Conservation (phyloP, 225 moss, liverwort and hornwort species). For the Physcomitrellopsis africana region DNA sequence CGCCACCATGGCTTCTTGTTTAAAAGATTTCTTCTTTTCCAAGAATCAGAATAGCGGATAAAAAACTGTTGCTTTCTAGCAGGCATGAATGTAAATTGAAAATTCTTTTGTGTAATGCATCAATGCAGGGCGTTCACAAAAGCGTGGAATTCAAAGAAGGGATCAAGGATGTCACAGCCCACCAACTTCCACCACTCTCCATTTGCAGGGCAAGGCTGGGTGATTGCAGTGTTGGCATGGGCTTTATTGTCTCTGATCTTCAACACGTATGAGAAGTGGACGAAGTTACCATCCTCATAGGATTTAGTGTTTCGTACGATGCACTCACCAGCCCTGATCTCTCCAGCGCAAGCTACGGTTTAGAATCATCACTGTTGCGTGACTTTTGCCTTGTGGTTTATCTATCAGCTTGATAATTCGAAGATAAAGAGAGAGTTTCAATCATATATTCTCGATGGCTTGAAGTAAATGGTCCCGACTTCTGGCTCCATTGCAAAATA, state of each 20-base stretch:
- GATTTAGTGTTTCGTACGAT: neutral
- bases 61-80: neutral
- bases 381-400: neutral
- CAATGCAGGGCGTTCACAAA: slow-evolving; percentile 49
- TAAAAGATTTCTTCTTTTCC: neutral
- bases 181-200: slow-evolving; percentile 54
- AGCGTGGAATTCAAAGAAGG: slow-evolving; percentile 40
- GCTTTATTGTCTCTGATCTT: slow-evolving; percentile 51
- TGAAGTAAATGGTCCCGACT: too few relatives aligned
- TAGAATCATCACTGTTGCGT: neutral
- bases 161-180: slow-evolving; percentile 27
- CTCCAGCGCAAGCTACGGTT: neutral
- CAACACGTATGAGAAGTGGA: slow-evolving; percentile 50
- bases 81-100: neutral
- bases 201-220: slow-evolving; percentile 53
- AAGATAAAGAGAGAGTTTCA: neutral
- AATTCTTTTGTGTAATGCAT: neutral
- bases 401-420: neutral
- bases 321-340: neutral
- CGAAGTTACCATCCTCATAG: slow-evolving; percentile 36
- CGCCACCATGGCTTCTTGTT: neutral
- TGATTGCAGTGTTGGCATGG: slow-evolving; percentile 45
- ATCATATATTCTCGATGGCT: neutral
- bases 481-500: too few relatives aligned
- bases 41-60: neutral